These are phyloP conservation scores for Baeospora myosura DNA, from an alignment of 1,284 basidiomycete genomes.

Conservation along the genomic window DNA sequence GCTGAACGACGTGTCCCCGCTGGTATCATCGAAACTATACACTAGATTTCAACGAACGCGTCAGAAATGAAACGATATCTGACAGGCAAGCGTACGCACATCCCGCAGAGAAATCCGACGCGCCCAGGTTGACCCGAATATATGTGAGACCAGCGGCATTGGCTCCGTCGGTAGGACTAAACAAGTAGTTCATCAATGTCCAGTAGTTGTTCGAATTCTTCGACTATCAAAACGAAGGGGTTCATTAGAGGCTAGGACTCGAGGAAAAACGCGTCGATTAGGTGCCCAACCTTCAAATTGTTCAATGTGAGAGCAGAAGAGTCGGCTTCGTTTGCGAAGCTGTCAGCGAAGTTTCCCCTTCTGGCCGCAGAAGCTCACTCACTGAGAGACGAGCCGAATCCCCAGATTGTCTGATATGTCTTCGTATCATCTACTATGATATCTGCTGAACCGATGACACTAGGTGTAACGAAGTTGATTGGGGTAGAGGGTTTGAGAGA, in stretches of 20 bases:
- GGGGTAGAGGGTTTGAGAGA: slow-evolving; percentile 26
- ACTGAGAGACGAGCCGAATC: slow-evolving; percentile 26
- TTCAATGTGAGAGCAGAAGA: slow-evolving; percentile 24
- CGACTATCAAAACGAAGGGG: slow-evolving; percentile 9
- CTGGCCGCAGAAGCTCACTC: slow-evolving; percentile 4
- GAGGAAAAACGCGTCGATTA: too few relatives aligned
- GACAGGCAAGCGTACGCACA: not conserved
- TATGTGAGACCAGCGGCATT: slow-evolving; percentile 24
- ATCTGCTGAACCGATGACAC: slow-evolving; percentile 20
- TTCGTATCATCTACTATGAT: slow-evolving; percentile 21
- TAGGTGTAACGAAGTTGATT: slow-evolving; percentile 29
- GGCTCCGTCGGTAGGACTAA: slow-evolving; percentile 22
- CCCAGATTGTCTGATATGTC: slow-evolving; percentile 23
- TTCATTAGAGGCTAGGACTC: not conserved
- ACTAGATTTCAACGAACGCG: slow-evolving; percentile 11
- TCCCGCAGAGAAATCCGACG: slow-evolving; percentile 23
- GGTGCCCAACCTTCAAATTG: slow-evolving; percentile 23
- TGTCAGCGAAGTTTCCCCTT: too few relatives aligned
- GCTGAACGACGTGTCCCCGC: slow-evolving; percentile 22
- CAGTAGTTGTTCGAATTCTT: slow-evolving; percentile 22
- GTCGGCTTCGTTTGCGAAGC: too few relatives aligned
- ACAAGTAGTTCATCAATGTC: slow-evolving; percentile 21
- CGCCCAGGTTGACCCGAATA: slow-evolving; percentile 26
- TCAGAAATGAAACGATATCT: not conserved
- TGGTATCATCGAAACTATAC: slow-evolving; percentile 24